Percentiles rank a stretch among this genome's conserved stretches.
Conservation (phyloP, 2,329 filamentous ascomycete species). For the Botryotinia globosa region DNA sequence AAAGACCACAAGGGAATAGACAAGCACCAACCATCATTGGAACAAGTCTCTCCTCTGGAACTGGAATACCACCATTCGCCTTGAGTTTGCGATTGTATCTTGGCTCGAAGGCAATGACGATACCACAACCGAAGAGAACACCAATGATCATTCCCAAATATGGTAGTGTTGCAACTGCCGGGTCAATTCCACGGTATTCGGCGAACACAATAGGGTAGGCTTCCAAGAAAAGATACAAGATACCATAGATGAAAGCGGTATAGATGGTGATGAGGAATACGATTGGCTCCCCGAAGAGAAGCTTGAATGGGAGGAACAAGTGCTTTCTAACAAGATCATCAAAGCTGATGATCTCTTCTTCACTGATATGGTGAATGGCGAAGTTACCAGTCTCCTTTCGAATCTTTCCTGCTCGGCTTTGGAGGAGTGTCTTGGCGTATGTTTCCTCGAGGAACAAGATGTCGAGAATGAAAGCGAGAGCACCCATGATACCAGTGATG, state of each 20-base stretch:
- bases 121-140: constrained; percentile 68
- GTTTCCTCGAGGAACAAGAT: constrained; percentile 50
- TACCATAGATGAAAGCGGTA: constrained; percentile 50
- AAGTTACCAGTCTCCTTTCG: constrained; percentile 41
- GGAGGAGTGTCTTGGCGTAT: constrained; percentile 48
- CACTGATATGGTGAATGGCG: constrained; percentile 37
- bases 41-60: constrained; percentile 43
- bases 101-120: constrained; percentile 59
- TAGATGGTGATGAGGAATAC: constrained; percentile 55
- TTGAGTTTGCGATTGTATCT: constrained; percentile 55
- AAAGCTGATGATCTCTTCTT: constrained; percentile 43
- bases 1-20: constrained; percentile 38
- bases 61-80: constrained; percentile 34
- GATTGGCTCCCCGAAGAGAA: constrained; percentile 59
- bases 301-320: constrained; percentile 46
- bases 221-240: constrained; percentile 50
- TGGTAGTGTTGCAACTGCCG: constrained; percentile 41
- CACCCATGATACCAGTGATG: constrained; percentile 50
- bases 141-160: constrained; percentile 43
- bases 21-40: constrained; percentile 44
- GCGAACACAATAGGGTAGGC: constrained; percentile 49
- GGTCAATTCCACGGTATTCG: constrained; percentile 35
- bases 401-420: constrained; percentile 46
- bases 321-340: constrained; percentile 35
- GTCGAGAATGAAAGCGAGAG: constrained; percentile 42